Evolutionary conservation across 371 early-diverging fungal genomes (phyloP), one percentile per base, ranked within the genome.

Genomic region (Homolaphlyctis polyrhiza): DNA sequence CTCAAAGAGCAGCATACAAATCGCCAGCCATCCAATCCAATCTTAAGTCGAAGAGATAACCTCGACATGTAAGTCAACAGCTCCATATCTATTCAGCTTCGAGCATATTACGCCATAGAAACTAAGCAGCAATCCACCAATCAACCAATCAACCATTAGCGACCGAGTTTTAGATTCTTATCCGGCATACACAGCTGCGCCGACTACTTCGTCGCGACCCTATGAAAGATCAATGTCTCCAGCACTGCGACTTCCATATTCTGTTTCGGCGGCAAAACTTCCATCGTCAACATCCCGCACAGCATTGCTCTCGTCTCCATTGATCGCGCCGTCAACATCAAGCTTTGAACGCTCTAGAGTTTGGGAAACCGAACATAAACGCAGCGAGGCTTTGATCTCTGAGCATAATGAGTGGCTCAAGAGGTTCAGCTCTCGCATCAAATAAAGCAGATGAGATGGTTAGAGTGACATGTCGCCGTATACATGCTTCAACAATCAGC

Each of bases 361-460:
- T 0, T 74, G 72, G 75, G 75, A 72, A 57, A 62, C 58, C 0
- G 68, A 71, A 1, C 71, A 70, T 35, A 51, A 36, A 1, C 16
- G 59, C n/a, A 60, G 67, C 16, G 73, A 70, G 27, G 61, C 63
- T 8, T 51, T 61, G 27, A 45, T 75, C 33, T 62, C 61, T 16
- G 70, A 75, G 52, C 64, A 72, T 32, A 67, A 68, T 29, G 69
- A 73, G 13, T 75, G 75, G 75, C 64, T 75, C 27, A 68, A 70
- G 34, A 58, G 60, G n/a, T 71, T 67, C 39, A 57, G 36, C 6
- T 49, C 45, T 23, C 43, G 66, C 39, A 8, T 11, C 39, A 8
- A 11, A 18, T 39, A 18, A 39, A 18, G 39, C 39, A 11, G 11
- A 18, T 18, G 18, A 18, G 11, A 39, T 8, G 11, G 39, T 39